Evolutionary conservation across 768 basidiomycete species (phyloP), one percentile per base, ranked within the genome.

Genomic region (Phanerochaete sordida): DNA sequence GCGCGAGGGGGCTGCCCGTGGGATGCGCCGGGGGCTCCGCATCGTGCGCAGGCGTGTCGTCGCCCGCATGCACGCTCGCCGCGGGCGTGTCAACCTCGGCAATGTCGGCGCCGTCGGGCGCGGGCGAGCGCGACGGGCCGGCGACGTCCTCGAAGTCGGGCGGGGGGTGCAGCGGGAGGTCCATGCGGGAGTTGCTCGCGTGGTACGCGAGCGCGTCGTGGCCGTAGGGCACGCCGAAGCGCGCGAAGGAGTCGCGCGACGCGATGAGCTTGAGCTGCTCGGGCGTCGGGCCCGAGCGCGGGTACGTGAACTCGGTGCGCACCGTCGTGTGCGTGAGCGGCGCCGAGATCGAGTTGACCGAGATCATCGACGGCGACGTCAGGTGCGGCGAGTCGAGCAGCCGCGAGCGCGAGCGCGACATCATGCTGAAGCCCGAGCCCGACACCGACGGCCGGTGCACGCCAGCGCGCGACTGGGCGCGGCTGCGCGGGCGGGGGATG

Each of bases 181-280:
- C 72, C 65, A 81, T 66, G 50, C 78, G 74, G 43, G 81, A 83
- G 24, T 77, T 65, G 15, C 82, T 81, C 31, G 80, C 77, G 8
- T 82, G 83, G 66, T 77, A 89, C 31, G 86, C 85, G 28, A 88
- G 77, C 3, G 90, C 91, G 66, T 87, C 90, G 12, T 81, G 72
- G 0, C 91, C 90, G 65, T 90, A 93, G 23, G 91, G 91, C 57
- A 88, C 75, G 1, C 88, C 89, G 65, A 91, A 93, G 60, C 81
- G 77, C 37, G 80, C 83, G 60, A 92, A 77, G 2, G 79, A 77
- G 65, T 91, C 88, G 47, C 86, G 73, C 1, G 83, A 85, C 45
- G 86, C 84, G 57, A 93, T 87, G 57, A 91, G 75, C 68, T 81
- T 86, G 60, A 93, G 72, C 64, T 83, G 81, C 44, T 83, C 82